phyloP scores from a whole-genome alignment of 768 basidiomycete species.

The Rubroboletus satanas region DNA sequence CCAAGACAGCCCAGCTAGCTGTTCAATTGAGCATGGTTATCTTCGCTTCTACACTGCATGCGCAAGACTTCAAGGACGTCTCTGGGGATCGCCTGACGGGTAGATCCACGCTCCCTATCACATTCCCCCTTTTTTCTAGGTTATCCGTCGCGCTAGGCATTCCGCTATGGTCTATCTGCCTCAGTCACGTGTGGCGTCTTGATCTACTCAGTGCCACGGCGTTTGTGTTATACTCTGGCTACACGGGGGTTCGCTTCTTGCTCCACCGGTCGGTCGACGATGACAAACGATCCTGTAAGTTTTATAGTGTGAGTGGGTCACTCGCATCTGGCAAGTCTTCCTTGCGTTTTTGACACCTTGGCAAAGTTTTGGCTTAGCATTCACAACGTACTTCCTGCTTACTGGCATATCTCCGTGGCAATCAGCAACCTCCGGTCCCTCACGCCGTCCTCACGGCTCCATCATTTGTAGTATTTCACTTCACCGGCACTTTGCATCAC shows the following conservation, averaged over 20 bases:
- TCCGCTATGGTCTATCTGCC: slow-evolving; percentile 25
- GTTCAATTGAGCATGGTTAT: slow-evolving; percentile 26
- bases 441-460: not conserved
- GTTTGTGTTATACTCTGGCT: slow-evolving; percentile 17
- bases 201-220: slow-evolving; percentile 5
- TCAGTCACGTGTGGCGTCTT: slow-evolving; percentile 19
- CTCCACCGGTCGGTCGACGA: slow-evolving; percentile 13
- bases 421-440: not conserved
- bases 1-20: slow-evolving; percentile 15
- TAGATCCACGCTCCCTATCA: slow-evolving; percentile 40
- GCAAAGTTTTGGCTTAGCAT: slow-evolving; percentile 15
- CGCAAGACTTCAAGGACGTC: slow-evolving; percentile 36
- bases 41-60: slow-evolving; percentile 31
- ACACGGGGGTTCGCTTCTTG: slow-evolving; percentile 19
- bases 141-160: slow-evolving; percentile 17
- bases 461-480: not conserved
- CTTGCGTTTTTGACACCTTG: not conserved
- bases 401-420: slow-evolving; percentile 3
- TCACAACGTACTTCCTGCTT: slow-evolving; percentile 15
- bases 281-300: slow-evolving; percentile 22
- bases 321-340: not conserved
- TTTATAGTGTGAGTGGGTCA: slow-evolving; percentile 20
- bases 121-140: slow-evolving; percentile 28
- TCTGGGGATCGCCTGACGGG: slow-evolving; percentile 36
- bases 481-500: not conserved